phyloP scores from a whole-genome alignment of 495 filamentous ascomycete genomes.

The Stereocaulon alpinum region DNA sequence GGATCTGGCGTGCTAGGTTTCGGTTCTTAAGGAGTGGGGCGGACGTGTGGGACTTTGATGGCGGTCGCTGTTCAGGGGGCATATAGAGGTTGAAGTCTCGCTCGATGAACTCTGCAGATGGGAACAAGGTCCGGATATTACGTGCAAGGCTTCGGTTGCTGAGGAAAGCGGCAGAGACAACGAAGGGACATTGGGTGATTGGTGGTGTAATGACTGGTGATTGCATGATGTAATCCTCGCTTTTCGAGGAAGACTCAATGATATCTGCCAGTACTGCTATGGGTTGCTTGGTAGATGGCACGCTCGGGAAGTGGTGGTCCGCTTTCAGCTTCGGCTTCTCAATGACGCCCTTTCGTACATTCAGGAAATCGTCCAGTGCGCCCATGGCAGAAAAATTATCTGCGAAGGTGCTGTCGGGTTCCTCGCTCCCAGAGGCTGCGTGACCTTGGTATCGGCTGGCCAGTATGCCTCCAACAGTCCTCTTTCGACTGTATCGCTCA shows the following conservation, averaged over 20 bases:
- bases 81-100: slow-evolving; percentile 42
- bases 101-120: slow-evolving; percentile 45
- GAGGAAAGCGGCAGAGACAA: slow-evolving; percentile 41
- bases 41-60: slow-evolving; percentile 20
- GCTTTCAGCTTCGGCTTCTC: slow-evolving; percentile 29
- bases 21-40: slow-evolving; percentile 28
- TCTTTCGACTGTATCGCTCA: not conserved
- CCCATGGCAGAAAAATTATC: slow-evolving; percentile 21
- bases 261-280: not conserved
- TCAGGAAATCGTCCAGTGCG: slow-evolving; percentile 37
- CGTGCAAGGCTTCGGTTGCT: slow-evolving; percentile 34
- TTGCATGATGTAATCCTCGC: slow-evolving; percentile 1
- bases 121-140: slow-evolving; percentile 40
- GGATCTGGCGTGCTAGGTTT: slow-evolving; percentile 35
- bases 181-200: slow-evolving; percentile 25
- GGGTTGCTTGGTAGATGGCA: not conserved
- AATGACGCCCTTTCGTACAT: slow-evolving; percentile 26
- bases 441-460: not conserved
- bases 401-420: not conserved
- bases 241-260: not conserved
- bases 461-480: not conserved
- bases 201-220: slow-evolving; percentile 13
- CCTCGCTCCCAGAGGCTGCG: not conserved
- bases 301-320: not conserved
- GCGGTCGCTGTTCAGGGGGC: slow-evolving; percentile 21